Evolutionary conservation across 305 asterid species (phyloP), one percentile per base, ranked within the genome.

Genomic region (Solanum chacoense): DNA sequence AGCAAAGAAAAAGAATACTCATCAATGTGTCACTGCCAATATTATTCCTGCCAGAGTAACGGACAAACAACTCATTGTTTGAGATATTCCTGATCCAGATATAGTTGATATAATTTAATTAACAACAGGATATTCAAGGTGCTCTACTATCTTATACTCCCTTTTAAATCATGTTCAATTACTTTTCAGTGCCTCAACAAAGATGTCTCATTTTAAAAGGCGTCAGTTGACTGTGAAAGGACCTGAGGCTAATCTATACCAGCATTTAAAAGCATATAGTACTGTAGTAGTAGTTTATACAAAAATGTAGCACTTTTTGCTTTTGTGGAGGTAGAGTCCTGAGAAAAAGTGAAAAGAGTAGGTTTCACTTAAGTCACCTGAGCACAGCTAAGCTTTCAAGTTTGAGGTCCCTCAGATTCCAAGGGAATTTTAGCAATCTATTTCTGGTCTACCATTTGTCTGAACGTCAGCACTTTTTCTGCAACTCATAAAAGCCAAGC

Each of bases 51-150:
- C 36, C 79, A 85, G 37, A 69, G 50, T 28, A 37, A 86, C 6
- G 10, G 83, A 72, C 67, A 74, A 86, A 69, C 55, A 36, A 29
- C 67, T 38, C 88, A 72, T 18, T 86, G 29, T 71, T 71, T 38
- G 88, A 38, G 31, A 86, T 86, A 86, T 86, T 71, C 80, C 88
- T 72, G 29, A 38, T 86, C 83, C 40, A 86, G 31, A 86, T 72
- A 72, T 74, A 74, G 42, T 18, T 32, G 42, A 32, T 73, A 32
- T 74, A 32, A 74, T 32, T 74, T 32, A 11, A 32, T 74, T 74
- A 74, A 67, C 78, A 74, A 38, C 37, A 72, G 88, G 55, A 85
- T 65, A 85, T 67, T 69, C 79, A 86, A 86, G 88, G 71, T 69
- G 40, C 38, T 86, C 40, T 86, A 71, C 69, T 10, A 40, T 72